Percentiles rank a stretch among this genome's conserved stretches.
phyloP scores from a whole-genome alignment of 1,284 basidiomycete genomes.

The Meira miltonrushii region DNA sequence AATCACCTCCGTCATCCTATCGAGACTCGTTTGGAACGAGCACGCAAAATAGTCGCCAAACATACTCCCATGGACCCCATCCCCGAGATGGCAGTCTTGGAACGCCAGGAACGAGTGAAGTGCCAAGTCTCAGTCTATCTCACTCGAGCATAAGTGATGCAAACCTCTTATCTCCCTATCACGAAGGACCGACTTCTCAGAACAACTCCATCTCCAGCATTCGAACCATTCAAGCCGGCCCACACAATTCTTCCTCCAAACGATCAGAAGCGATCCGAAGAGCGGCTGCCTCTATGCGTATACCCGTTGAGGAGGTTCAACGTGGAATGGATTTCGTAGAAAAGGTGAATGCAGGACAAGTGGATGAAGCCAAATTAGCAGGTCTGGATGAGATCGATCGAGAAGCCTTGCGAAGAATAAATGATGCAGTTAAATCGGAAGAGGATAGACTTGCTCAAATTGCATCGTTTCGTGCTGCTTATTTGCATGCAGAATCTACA shows the following conservation, averaged over 20 bases:
- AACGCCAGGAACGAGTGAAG: slow-evolving; percentile 6
- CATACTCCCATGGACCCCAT: not conserved
- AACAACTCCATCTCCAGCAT: not conserved
- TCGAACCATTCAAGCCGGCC: not conserved
- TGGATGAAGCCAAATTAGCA: not conserved
- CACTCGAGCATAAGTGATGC: not conserved
- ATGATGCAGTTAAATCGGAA: not conserved
- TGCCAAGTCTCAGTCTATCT: slow-evolving; percentile 6
- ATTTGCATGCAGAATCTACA: not conserved
- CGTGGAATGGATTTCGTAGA: not conserved
- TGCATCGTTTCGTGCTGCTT: not conserved
- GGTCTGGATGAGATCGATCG: not conserved
- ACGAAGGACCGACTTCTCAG: not conserved
- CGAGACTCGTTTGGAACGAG: not conserved
- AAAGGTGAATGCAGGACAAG: not conserved
- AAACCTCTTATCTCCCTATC: not conserved
- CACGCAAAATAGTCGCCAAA: not conserved
- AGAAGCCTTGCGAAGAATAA: not conserved
- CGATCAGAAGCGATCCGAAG: not conserved
- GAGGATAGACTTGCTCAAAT: not conserved
- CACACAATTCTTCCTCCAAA: not conserved
- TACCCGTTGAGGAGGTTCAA: not conserved
- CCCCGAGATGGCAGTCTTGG: not conserved
- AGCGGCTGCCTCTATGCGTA: not conserved
- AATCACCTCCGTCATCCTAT: slow-evolving; percentile 1